phyloP scores from a whole-genome alignment of 1,139 yeast genomes.

The Candida pseudocylindracea region DNA sequence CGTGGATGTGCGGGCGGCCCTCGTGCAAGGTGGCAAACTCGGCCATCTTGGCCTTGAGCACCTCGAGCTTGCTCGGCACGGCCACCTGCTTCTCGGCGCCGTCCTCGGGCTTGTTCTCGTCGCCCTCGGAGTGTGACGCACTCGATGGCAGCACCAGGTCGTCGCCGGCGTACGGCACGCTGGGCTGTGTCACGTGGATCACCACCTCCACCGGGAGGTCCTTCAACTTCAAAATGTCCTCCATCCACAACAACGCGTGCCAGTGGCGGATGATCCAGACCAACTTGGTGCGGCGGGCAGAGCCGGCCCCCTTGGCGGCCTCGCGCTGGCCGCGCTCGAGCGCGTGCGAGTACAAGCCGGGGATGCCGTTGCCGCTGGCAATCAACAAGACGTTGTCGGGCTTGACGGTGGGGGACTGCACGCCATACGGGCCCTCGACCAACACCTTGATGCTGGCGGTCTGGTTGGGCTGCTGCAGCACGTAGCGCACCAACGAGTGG shows the following conservation, averaged over 20 bases:
- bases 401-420: constrained; percentile 12
- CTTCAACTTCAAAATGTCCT: constrained; percentile 13
- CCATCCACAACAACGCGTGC: constrained; percentile 27
- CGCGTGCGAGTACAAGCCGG: constrained; percentile 4
- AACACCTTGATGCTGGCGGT: constrained; percentile 14
- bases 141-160: constrained; percentile 1
- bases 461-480: constrained; percentile 20
- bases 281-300: constrained; percentile 10
- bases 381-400: constrained; percentile 32
- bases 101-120: background rate
- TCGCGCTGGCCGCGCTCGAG: background rate
- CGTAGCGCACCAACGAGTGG: constrained; percentile 15
- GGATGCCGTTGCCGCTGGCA: constrained; percentile 10
- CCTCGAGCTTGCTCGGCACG: background rate
- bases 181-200: constrained; percentile 16
- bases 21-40: constrained; percentile 16
- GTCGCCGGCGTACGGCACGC: constrained; percentile 6
- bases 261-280: constrained; percentile 27
- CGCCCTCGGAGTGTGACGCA: background rate
- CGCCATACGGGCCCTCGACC: constrained; percentile 43
- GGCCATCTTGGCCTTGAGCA: constrained; percentile 3
- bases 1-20: constrained; percentile 21
- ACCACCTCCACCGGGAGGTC: constrained; percentile 13
- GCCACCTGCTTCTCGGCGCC: background rate
- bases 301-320: constrained; percentile 1